phyloP scores from a whole-genome alignment of 257 asterid species.

The Petunia axillaris region DNA sequence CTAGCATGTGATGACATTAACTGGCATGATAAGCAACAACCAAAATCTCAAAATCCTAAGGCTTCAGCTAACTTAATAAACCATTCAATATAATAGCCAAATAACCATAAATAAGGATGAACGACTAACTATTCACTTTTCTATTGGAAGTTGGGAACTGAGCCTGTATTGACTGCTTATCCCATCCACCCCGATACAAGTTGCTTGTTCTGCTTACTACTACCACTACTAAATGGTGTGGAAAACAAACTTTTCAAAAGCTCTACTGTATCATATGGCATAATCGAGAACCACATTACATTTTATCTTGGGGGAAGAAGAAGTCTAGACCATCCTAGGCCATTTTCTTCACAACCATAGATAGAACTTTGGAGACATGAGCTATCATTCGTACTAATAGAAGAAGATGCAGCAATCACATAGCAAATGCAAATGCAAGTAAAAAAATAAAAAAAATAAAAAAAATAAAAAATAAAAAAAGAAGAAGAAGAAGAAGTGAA shows the following conservation, averaged over 20 bases:
- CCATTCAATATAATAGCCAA: neutral
- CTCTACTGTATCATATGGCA: constrained; percentile 38
- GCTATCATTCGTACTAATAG: neutral
- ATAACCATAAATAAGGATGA: constrained; percentile 6
- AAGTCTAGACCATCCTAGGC: neutral
- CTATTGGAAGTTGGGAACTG: neutral
- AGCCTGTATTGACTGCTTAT: constrained; percentile 24
- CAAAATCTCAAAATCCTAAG: neutral
- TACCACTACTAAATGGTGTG: constrained; percentile 25
- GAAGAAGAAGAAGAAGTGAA: too few species aligned
- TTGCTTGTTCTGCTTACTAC: constrained; percentile 12
- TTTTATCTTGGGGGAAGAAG: constrained; percentile 1
- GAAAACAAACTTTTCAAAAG: constrained; percentile 40
- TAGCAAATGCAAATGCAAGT: too few species aligned
- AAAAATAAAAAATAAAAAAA: too few species aligned
- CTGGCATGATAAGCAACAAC: neutral
- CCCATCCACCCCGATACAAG: constrained; percentile 22
- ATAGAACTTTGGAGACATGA: constrained; percentile 13
- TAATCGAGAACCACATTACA: neutral
- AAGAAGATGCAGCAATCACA: too few species aligned
- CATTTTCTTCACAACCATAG: neutral
- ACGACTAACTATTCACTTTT: constrained; percentile 27
- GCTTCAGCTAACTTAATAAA: neutral
- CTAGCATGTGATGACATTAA: neutral
- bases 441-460: too few species aligned